A percentile compares a stretch with the other conserved stretches of the same genome.
phyloP scores from a whole-genome alignment of 2,329 filamentous ascomycete species.

The Chaetothyriales sp. region DNA sequence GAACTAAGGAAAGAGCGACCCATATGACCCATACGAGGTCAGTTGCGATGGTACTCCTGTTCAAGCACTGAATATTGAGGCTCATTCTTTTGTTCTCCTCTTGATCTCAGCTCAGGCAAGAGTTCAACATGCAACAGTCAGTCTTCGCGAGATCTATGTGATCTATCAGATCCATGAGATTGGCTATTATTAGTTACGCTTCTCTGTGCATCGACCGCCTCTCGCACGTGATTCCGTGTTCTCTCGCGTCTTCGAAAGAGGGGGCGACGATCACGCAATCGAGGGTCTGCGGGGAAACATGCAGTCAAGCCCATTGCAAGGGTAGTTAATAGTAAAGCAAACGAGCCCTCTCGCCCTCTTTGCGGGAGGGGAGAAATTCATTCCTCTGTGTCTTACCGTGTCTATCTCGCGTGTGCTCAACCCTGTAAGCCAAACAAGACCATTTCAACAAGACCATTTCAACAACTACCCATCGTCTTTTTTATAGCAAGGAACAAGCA shows the following conservation, averaged over 20 bases:
- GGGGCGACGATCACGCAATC: neutral
- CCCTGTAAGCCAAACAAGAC: neutral
- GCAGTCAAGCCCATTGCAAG: neutral
- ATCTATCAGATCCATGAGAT: too few species aligned
- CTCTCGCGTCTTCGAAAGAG: neutral
- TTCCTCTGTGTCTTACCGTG: neutral
- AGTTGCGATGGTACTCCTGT: too few species aligned
- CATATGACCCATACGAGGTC: too few species aligned
- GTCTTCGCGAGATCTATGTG: too few species aligned
- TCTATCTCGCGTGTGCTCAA: neutral
- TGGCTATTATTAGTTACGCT: too few species aligned
- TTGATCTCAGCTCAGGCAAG: too few species aligned
- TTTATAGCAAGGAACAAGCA: neutral
- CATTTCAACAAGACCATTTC: neutral
- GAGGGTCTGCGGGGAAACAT: neutral
- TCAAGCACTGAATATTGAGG: too few species aligned
- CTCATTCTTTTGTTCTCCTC: too few species aligned
- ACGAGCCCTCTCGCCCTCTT: neutral
- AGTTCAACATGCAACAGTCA: too few species aligned
- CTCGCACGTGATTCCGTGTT: neutral
- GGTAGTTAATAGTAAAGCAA: neutral
- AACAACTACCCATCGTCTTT: neutral
- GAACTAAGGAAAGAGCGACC: too few species aligned
- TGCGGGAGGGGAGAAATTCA: neutral
- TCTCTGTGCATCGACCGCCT: neutral